Base-by-base conservation (phyloP, 306 rosid genomes). In the Casuarina glauca region DNA sequence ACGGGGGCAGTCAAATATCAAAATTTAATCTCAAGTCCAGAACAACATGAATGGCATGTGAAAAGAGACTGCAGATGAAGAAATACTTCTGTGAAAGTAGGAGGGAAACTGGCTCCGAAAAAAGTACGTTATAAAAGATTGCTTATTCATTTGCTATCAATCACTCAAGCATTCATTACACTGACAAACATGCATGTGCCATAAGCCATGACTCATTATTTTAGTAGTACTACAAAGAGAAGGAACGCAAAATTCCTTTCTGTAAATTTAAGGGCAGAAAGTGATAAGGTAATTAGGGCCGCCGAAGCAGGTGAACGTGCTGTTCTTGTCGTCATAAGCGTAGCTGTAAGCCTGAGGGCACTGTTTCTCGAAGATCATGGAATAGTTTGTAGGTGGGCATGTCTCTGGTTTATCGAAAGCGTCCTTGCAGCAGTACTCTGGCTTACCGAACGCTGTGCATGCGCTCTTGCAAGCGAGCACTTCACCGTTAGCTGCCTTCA, bases 381-480 rank as follows among this genome's bases (percentile, higher is more conserved):
- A 87, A 46, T 78, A 85, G 4, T 81, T 0, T 0, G 85, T 80
- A 19, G 91, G 89, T 1, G 77, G 79, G 8, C 91, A 87, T 3
- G 52, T 82, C 2, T 70, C 52, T 3, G 87, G 81, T 1, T 1
- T 46, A 46, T 9, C 10, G 2, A 1, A 12, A 2, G 6, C 63
- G 0, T 90, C 89, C 0, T 78, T 75, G 81, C 97, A 93, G 41
- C 97, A 93, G 50, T 82, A 93, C 3, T 86, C 10, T 4, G 89
- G 87, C 19, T 32, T 5, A 0, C 74, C 72, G 5, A 90, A 82
- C 19, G 82, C 91, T 81, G 66, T 0, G 4, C 97, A 90, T 8
- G 92, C 96, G 53, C 97, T 93, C 88, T 89, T 87, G 73, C 97
- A 93, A 3, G 83, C 91, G 0, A 90, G 26, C 10, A 89, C 93